Evolutionary conservation across 768 basidiomycete genomes (phyloP).

Genomic region (Podaxis carcinomalis): DNA sequence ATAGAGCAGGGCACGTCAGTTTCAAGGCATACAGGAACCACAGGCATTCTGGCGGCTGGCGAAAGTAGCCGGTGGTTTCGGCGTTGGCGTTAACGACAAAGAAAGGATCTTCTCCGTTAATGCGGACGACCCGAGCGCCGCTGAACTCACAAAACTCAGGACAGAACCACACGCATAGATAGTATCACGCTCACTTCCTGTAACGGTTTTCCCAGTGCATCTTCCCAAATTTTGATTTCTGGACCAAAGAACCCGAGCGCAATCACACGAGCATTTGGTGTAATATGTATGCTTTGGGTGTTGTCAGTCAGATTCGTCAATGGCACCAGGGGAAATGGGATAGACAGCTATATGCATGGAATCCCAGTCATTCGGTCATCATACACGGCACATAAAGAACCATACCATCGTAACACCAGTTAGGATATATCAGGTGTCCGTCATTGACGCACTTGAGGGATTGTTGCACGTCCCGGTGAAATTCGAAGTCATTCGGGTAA

Average conservation of each 20-base stretch:
- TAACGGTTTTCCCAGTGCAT: slow-evolving; percentile 39
- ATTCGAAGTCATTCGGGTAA: slow-evolving; percentile 49
- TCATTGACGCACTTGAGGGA: slow-evolving; percentile 54
- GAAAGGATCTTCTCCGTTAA: slow-evolving; percentile 50
- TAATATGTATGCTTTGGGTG: slow-evolving; percentile 45
- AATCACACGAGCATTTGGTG: slow-evolving; percentile 49
- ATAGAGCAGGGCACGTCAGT: no score
- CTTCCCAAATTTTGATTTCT: slow-evolving; percentile 51
- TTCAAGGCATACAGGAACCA: not conserved
- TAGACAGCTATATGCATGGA: slow-evolving; percentile 31
- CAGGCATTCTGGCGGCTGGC: slow-evolving; percentile 42
- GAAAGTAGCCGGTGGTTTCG: slow-evolving; percentile 47
- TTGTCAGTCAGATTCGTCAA: slow-evolving; percentile 37
- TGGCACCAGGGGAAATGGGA: slow-evolving; percentile 41
- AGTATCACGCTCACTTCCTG: slow-evolving; percentile 36
- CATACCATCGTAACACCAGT: slow-evolving; percentile 40
- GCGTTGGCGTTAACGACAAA: slow-evolving; percentile 52
- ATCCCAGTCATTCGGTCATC: not conserved
- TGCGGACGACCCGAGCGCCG: slow-evolving; percentile 50
- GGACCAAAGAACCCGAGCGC: slow-evolving; percentile 47
- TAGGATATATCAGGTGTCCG: slow-evolving; percentile 51
- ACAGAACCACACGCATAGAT: not conserved
- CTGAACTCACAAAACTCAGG: slow-evolving; percentile 25
- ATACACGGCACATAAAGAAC: slow-evolving; percentile 1
- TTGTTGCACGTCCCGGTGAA: slow-evolving; percentile 51